Conservation (phyloP, 1,284 basidiomycete species). For the Ceratobasidium sp. region DNA sequence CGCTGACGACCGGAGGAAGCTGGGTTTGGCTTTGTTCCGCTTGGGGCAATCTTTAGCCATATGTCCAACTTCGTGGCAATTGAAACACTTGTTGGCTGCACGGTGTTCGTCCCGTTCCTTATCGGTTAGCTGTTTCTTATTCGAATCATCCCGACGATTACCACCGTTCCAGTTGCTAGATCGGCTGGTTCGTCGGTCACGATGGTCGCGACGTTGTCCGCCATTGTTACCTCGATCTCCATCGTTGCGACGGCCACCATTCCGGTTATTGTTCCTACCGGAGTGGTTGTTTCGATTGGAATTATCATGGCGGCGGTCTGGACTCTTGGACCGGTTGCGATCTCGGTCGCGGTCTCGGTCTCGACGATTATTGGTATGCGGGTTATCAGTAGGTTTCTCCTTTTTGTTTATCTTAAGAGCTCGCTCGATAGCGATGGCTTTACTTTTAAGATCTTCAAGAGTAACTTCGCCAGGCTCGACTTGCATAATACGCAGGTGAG, state of each 20-base stretch:
- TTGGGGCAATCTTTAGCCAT: constrained; percentile 34
- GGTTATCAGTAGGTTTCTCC: background rate
- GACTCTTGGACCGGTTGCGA: background rate
- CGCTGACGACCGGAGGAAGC: background rate
- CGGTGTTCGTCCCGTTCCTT: constrained; percentile 19
- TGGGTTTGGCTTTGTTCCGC: constrained; percentile 6
- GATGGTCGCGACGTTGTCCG: too few species aligned
- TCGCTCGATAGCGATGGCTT: constrained; percentile 1
- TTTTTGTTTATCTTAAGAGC: background rate
- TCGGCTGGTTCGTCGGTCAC: too few species aligned
- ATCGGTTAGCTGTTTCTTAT: background rate
- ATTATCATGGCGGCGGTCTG: background rate
- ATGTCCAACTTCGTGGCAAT: constrained; percentile 26
- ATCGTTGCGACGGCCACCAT: background rate
- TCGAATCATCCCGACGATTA: too few species aligned
- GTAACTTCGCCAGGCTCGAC: background rate
- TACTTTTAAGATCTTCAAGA: background rate
- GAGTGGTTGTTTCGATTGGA: background rate
- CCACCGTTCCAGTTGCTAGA: background rate
- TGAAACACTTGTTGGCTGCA: constrained; percentile 36
- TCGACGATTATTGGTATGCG: too few species aligned
- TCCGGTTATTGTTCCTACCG: background rate
- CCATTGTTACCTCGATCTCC: background rate
- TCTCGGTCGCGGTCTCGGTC: too few species aligned
- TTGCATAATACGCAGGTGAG: background rate